A percentile compares a stretch with the other conserved stretches of the same genome.
Conservation (phyloP, 1,139 yeast genomes). For the Hanseniaspora uvarum region DNA sequence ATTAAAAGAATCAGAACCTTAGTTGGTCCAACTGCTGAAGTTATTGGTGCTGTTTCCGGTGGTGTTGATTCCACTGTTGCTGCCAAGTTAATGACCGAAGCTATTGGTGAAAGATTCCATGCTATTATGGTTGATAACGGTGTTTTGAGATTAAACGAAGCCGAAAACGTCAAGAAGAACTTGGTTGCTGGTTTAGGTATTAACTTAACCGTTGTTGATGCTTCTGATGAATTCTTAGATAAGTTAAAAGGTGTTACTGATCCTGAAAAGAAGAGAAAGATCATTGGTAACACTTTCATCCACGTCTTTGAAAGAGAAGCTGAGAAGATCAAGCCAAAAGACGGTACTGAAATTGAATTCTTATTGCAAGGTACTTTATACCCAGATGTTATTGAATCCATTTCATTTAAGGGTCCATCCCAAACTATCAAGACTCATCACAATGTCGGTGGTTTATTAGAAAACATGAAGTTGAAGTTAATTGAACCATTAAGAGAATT, state of each 20-base stretch:
- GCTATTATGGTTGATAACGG: constrained; percentile 98
- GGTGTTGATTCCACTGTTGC: constrained; percentile 99
- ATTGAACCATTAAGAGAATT: constrained; percentile 97
- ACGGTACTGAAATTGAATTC: constrained; percentile 84
- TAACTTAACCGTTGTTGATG: constrained; percentile 88
- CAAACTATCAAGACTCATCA: constrained; percentile 99
- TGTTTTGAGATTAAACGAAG: constrained; percentile 90
- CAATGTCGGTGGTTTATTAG: constrained; percentile 95
- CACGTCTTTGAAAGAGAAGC: constrained; percentile 96
- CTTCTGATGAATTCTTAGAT: constrained; percentile 75
- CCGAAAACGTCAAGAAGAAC: constrained; percentile 76
- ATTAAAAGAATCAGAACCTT: constrained; percentile 78
- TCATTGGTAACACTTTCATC: constrained; percentile 95
- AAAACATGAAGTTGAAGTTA: constrained; percentile 93
- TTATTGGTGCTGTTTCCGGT: constrained; percentile 98
- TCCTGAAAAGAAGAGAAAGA: constrained; percentile 98
- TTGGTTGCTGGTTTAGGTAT: constrained; percentile 88
- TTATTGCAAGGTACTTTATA: constrained; percentile 93
- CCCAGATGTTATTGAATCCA: constrained; percentile 97
- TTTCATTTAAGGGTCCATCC: constrained; percentile 98
- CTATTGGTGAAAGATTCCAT: constrained; percentile 97
- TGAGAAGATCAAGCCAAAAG: constrained; percentile 77
- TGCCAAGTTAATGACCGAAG: constrained; percentile 94
- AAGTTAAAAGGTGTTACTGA: constrained; percentile 90
- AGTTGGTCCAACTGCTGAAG: constrained; percentile 97